These are phyloP conservation scores for Phytophthora pini DNA, from an alignment of 352 stramenopile species.

Conservation along the genomic window DNA sequence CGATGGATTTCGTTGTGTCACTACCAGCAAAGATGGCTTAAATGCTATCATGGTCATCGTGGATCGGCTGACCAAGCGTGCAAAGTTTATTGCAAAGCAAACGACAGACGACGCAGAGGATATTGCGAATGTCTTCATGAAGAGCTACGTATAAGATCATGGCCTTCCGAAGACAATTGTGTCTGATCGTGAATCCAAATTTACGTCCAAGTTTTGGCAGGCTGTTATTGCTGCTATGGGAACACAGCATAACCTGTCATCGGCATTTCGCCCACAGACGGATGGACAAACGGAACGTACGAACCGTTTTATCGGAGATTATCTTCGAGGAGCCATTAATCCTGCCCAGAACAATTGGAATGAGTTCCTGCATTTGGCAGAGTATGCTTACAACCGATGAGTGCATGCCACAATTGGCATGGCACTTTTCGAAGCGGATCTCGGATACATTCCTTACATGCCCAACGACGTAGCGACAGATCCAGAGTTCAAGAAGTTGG, in stretches of 20 bases:
- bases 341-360: slow-evolving; percentile 9
- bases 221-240: not conserved
- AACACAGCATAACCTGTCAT: slow-evolving; percentile 9
- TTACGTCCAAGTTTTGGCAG: slow-evolving; percentile 16
- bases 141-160: slow-evolving; percentile 8
- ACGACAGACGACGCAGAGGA: slow-evolving; percentile 6
- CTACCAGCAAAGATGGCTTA: not conserved
- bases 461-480: slow-evolving; percentile 9
- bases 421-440: slow-evolving; percentile 7
- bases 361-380: slow-evolving; percentile 10
- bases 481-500: slow-evolving; percentile 12
- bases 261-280: slow-evolving; percentile 7
- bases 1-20: slow-evolving; percentile 20
- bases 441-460: slow-evolving; percentile 12
- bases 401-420: slow-evolving; percentile 9
- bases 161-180: slow-evolving; percentile 5
- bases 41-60: slow-evolving; percentile 22
- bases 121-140: slow-evolving; percentile 1
- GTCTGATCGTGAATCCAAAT: slow-evolving; percentile 10
- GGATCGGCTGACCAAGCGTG: slow-evolving; percentile 13
- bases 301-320: slow-evolving; percentile 14
- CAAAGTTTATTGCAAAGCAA: slow-evolving; percentile 13
- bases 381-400: slow-evolving; percentile 13
- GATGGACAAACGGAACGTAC: slow-evolving; percentile 18
- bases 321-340: slow-evolving; percentile 13